These are phyloP conservation scores for Penicillium ucsense DNA, from an alignment of 495 filamentous ascomycete genomes.

Conservation along the genomic window DNA sequence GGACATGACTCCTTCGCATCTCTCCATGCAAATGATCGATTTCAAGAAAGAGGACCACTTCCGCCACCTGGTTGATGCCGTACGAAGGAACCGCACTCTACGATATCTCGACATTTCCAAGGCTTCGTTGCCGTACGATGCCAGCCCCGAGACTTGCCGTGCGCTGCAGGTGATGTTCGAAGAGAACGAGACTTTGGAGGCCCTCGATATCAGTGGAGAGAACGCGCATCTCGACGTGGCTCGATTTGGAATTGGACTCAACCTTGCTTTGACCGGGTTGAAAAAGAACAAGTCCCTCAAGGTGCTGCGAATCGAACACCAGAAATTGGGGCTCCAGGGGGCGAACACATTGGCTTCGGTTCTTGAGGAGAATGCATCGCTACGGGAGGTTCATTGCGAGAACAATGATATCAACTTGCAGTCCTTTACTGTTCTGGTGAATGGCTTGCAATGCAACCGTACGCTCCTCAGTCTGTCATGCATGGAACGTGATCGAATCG, in stretches of 20 bases:
- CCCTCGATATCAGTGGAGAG: slow-evolving; percentile 82
- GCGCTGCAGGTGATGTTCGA: slow-evolving; percentile 68
- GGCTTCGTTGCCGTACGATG: slow-evolving; percentile 72
- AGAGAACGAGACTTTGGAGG: slow-evolving; percentile 64
- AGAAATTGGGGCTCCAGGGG: slow-evolving; percentile 55
- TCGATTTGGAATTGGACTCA: slow-evolving; percentile 73
- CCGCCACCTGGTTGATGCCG: slow-evolving; percentile 58
- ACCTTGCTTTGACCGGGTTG: slow-evolving; percentile 65
- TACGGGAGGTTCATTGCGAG: slow-evolving; percentile 65
- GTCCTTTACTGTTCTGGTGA: slow-evolving; percentile 68
- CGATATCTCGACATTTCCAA: slow-evolving; percentile 79
- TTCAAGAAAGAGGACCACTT: slow-evolving; percentile 71
- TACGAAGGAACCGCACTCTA: slow-evolving; percentile 65
- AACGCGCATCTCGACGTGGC: slow-evolving; percentile 80
- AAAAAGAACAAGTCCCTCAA: slow-evolving; percentile 65
- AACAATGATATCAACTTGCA: slow-evolving; percentile 71
- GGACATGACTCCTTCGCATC: slow-evolving; percentile 54
- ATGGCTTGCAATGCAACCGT: slow-evolving; percentile 58
- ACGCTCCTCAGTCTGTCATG: slow-evolving; percentile 54
- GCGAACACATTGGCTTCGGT: slow-evolving; percentile 73
- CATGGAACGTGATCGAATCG: slow-evolving; percentile 53
- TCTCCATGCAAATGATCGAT: slow-evolving; percentile 81
- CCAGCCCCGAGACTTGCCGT: slow-evolving; percentile 61
- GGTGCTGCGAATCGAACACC: slow-evolving; percentile 65
- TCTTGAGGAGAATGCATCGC: slow-evolving; percentile 52